Evolutionary conservation across 768 basidiomycete species (phyloP), one percentile per base, ranked within the genome.

Genomic region (Tremella fuciformis): DNA sequence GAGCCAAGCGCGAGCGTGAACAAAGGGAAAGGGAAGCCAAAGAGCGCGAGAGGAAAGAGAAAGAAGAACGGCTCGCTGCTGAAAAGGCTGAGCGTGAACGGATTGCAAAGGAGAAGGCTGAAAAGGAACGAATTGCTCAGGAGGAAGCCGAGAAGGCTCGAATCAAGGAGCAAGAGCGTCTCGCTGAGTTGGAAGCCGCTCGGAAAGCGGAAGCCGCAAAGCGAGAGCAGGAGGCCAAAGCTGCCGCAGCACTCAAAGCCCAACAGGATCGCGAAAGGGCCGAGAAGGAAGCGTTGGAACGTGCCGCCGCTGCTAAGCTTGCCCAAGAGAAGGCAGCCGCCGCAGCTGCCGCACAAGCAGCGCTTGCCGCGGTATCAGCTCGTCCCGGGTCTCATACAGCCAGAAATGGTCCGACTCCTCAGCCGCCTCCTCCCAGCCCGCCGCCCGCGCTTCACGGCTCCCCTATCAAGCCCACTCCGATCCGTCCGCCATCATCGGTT

Each of bases 41-140:
- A 53, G 70, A 73, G 51, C 63, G 65, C 42, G 75, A 72, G 59
- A 78, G 78, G 57, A 67, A 71, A 42, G 68, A 71, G 18, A 72
- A 76, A 62, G 58, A 67, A 54, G 90, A 92, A 67, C 81, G 85
- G 50, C 83, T 85, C 67, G 81, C 75, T 11, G 49, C 77, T 65
- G 81, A 83, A 54, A 83, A 83, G 74, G 85, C 82, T 64, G 84
- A 84, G 61, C 83, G 82, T 73, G 85, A 92, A 66, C 81, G 85
- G 47, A 83, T 85, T 68, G 81, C 75, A 13, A 82, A 80, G 64
- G 47, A 78, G 70, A 83, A 82, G 73, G 64, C 60, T 19, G 70
- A 69, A 48, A 70, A 66, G 64, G 76, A 74, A 48, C 58, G 63
- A 38, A 21, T 44, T 16, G 61, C 51, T 40, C 53, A 63, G n/a